A percentile compares a stretch with the other conserved stretches of the same genome.
Evolutionary conservation across 495 filamentous ascomycete species (phyloP).

Genomic region (Neurospora sp.): DNA sequence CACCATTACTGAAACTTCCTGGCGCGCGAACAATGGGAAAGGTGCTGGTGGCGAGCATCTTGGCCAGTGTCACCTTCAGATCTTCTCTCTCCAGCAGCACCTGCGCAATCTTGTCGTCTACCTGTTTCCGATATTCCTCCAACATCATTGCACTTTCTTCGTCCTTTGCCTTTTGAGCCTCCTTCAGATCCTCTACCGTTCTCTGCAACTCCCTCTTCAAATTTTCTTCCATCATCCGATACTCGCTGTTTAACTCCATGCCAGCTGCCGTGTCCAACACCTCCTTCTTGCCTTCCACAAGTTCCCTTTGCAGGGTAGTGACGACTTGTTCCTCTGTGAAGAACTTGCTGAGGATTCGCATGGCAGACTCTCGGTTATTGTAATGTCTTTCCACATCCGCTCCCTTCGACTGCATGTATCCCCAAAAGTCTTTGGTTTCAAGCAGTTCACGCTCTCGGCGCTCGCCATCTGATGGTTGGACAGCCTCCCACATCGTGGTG

Average conservation of each 20-base stretch:
- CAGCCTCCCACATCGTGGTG: conserved; percentile 36
- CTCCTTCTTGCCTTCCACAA: neutral
- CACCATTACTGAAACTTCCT: neutral
- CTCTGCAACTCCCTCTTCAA: neutral
- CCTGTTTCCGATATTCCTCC: neutral
- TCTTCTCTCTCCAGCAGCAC: neutral
- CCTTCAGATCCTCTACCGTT: neutral
- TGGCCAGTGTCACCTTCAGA: neutral
- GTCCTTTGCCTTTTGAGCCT: neutral
- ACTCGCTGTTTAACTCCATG: neutral
- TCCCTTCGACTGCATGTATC: conserved; percentile 18
- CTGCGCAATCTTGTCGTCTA: neutral
- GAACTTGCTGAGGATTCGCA: neutral
- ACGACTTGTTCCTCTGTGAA: neutral
- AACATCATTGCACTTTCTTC: neutral
- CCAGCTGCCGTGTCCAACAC: neutral
- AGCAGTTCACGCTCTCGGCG: conserved; percentile 27
- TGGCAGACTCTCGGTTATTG: conserved; percentile 18
- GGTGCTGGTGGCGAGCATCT: neutral
- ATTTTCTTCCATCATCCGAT: neutral
- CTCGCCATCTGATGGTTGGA: conserved; percentile 9
- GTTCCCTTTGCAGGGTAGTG: neutral
- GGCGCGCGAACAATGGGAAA: neutral
- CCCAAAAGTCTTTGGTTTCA: conserved; percentile 30
- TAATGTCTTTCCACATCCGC: conserved; percentile 16